Evolutionary conservation across 2,329 filamentous ascomycete species (phyloP).

Genomic region (Colletotrichum scovillei): DNA sequence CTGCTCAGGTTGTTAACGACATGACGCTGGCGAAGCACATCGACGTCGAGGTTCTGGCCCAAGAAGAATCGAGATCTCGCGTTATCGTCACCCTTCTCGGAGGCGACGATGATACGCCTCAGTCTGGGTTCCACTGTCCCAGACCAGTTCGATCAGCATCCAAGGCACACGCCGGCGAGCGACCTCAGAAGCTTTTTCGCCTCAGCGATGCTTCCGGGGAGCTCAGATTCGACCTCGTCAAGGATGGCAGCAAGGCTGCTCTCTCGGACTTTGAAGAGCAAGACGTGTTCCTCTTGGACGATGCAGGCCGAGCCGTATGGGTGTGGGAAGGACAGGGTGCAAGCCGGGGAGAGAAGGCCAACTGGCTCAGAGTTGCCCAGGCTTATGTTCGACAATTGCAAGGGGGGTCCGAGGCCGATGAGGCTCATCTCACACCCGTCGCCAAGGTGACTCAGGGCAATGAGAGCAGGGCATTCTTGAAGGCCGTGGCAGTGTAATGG

Average conservation of each 20-base stretch:
- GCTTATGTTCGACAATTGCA: slow-evolving; percentile 61
- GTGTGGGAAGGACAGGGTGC: slow-evolving; percentile 73
- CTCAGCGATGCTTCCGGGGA: slow-evolving; percentile 71
- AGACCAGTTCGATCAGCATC: slow-evolving; percentile 51
- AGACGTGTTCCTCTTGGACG: slow-evolving; percentile 73
- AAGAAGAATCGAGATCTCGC: slow-evolving; percentile 66
- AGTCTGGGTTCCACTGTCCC: slow-evolving; percentile 51
- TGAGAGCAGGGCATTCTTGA: slow-evolving; percentile 65
- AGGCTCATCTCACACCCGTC: slow-evolving; percentile 59
- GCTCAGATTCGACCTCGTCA: slow-evolving; percentile 68
- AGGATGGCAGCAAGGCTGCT: slow-evolving; percentile 60
- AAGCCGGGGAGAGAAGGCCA: slow-evolving; percentile 67
- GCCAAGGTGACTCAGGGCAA: slow-evolving; percentile 68
- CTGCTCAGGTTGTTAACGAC: slow-evolving; percentile 74
- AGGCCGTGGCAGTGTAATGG: slow-evolving; percentile 51
- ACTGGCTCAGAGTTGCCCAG: slow-evolving; percentile 71
- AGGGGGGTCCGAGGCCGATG: slow-evolving; percentile 42
- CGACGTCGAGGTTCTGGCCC: slow-evolving; percentile 73
- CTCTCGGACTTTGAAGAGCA: slow-evolving; percentile 64
- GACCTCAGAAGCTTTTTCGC: slow-evolving; percentile 64
- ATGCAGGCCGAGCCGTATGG: slow-evolving; percentile 69
- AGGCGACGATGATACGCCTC: slow-evolving; percentile 54
- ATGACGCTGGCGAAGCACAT: slow-evolving; percentile 72
- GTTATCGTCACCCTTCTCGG: slow-evolving; percentile 68
- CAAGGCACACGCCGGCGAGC: slow-evolving; percentile 36